Base-by-base conservation (phyloP, 345 rosid species). In the Dovyalis caffra region DNA sequence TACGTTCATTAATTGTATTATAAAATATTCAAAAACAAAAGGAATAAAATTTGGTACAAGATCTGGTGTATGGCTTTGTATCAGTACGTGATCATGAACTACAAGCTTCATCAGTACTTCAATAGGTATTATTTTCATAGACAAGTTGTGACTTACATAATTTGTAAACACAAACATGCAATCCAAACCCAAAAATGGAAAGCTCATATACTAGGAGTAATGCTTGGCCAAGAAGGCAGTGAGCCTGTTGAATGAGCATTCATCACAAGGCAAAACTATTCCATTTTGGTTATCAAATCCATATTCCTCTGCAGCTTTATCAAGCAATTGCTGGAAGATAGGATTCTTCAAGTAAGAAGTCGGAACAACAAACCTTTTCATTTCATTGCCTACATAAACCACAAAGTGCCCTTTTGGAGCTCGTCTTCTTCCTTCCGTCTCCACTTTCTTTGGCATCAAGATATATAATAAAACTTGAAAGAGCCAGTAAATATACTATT, bases 371-470 rank as follows among this genome's bases (percentile, higher is more conserved):
- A 66, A 70, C 77, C 86, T 77, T 35, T 28, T 74, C 81, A 74
- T 74, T 64, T 77, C 75, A 29, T 20, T 47, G 10, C 83, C 86
- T 49, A 68, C 79, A 63, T 74, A 83, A 2, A 83, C 86, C 76
- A 74, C 83, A 64, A 83, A 83, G 63, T 83, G 83, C 16, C 86
- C 81, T 34, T 58, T 77, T 1, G 79, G 83, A 32, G 79, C 83
- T 66, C 82, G 75, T 45, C 66, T 69, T 21, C 69, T 65, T 62
- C 43, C 63, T 61, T 62, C 76, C 37, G 3, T 51, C 29, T 63
- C 82, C 4, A 18, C 76, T 69, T 64, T 75, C 38, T 72, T 82
- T 70, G 78, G 34, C 81, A 77, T 68, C 25, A 5, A 29, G 34
- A 60, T 14, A 38, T 23, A 31, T 49, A 8, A 15, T 49, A 8